Evolutionary conservation across 2,329 filamentous ascomycete genomes (phyloP).

Genomic region (Penicillium sclerotiorum): DNA sequence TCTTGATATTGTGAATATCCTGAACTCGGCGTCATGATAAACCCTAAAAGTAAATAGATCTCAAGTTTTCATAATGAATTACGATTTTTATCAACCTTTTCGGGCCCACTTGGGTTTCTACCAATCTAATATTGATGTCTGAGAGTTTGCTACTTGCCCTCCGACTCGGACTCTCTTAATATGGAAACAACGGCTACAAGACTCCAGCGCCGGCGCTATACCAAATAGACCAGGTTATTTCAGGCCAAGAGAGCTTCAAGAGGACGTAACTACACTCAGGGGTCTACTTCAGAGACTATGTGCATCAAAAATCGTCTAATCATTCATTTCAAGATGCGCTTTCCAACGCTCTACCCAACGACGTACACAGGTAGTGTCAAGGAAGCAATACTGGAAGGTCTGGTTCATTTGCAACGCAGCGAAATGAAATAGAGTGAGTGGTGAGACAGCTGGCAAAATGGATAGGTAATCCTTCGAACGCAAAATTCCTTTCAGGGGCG

Average conservation of each 20-base stretch:
- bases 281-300: background rate
- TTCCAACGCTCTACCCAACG: too few species aligned
- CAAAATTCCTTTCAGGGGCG: slow-evolving; percentile 19
- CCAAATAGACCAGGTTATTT: too few species aligned
- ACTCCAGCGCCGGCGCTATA: too few species aligned
- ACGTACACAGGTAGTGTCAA: too few species aligned
- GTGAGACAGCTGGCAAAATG: slow-evolving; percentile 3
- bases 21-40: slow-evolving; percentile 18
- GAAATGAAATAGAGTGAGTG: slow-evolving; percentile 6
- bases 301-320: background rate
- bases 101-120: slow-evolving; percentile 6
- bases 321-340: slow-evolving; percentile 6
- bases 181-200: too few species aligned
- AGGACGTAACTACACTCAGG: background rate
- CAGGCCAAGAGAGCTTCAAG: too few species aligned
- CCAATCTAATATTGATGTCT: too few species aligned
- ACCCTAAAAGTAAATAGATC: slow-evolving; percentile 34
- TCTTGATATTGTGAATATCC: background rate
- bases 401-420: too few species aligned
- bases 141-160: too few species aligned
- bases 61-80: slow-evolving; percentile 32
- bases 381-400: too few species aligned
- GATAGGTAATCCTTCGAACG: slow-evolving; percentile 10
- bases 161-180: too few species aligned
- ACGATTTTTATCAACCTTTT: slow-evolving; percentile 31